Percentiles rank a stretch among this genome's conserved stretches.
Conservation (phyloP, 345 rosid genomes). For the Hevea brasiliensis region DNA sequence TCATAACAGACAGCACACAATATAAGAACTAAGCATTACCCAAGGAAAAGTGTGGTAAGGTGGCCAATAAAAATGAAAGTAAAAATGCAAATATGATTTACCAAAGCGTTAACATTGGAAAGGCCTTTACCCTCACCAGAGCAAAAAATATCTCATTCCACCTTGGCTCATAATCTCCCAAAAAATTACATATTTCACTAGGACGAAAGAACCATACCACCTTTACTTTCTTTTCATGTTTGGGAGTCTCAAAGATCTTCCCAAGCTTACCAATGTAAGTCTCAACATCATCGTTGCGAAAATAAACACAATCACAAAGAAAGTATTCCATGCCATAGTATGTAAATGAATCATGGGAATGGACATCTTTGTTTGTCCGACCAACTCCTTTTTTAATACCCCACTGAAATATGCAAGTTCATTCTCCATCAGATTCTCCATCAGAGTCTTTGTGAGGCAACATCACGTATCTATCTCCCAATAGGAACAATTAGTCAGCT, state of each 20-base stretch:
- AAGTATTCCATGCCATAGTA: constrained; percentile 39
- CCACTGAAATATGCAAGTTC: constrained; percentile 36
- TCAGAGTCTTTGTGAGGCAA: constrained; percentile 17
- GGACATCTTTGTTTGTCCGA: constrained; percentile 16
- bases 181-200: constrained; percentile 34
- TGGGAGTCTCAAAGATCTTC: constrained; percentile 44
- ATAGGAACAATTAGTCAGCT: neutral
- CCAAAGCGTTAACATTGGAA: constrained; percentile 40
- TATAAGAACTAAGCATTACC: neutral
- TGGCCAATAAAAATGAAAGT: neutral
- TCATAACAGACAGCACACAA: neutral
- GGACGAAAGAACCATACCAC: constrained; percentile 66
- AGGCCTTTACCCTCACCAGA: constrained; percentile 52
- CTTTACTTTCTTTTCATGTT: constrained; percentile 39
- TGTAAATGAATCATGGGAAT: constrained; percentile 44
- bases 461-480: constrained; percentile 20
- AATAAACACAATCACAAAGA: constrained; percentile 46
- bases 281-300: constrained; percentile 30
- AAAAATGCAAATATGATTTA: constrained; percentile 25
- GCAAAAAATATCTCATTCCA: constrained; percentile 66
- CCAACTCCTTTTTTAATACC: constrained; percentile 33
- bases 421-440: neutral
- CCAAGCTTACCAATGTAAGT: constrained; percentile 52
- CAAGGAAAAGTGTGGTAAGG: neutral
- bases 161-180: constrained; percentile 43